Evolutionary conservation across 441 rosid species (phyloP).

Genomic region (Mallotus repandus): DNA sequence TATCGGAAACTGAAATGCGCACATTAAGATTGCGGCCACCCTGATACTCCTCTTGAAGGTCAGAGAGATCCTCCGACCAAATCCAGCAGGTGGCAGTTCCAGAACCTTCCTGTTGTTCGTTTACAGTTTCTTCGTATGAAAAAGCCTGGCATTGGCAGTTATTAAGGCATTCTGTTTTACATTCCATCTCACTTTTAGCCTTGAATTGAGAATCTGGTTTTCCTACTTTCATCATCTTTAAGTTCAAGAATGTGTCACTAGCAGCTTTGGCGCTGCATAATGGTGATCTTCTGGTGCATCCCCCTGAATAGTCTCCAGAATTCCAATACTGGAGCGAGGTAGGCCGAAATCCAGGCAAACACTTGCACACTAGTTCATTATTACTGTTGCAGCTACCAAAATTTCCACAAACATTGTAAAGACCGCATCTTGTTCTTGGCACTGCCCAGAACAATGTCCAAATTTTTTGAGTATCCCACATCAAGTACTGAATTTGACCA

Average conservation of each 20-base stretch:
- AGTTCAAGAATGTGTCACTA: conserved; percentile 39
- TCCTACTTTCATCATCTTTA: conserved; percentile 52
- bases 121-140: conserved; percentile 34
- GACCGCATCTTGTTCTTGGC: conserved; percentile 51
- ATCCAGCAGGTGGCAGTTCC: conserved; percentile 49
- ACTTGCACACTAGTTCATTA: conserved; percentile 43
- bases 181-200: conserved; percentile 41
- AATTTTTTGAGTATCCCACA: conserved; percentile 25
- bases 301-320: conserved; percentile 42
- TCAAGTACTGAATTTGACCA: conserved; percentile 49
- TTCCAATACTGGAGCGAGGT: conserved; percentile 36
- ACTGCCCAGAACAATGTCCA: conserved; percentile 52
- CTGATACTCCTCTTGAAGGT: conserved; percentile 47
- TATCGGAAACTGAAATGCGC: conserved; percentile 42
- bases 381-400: conserved; percentile 56
- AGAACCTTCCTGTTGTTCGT: conserved; percentile 14
- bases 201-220: conserved; percentile 40
- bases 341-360: conserved; percentile 60
- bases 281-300: conserved; percentile 49
- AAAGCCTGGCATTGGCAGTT: conserved; percentile 55
- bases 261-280: conserved; percentile 32
- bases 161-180: conserved; percentile 50
- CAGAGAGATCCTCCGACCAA: conserved; percentile 50
- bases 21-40: conserved; percentile 40
- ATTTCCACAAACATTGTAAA: conserved; percentile 50